phyloP scores from a whole-genome alignment of 1,284 basidiomycete genomes.

The Irpex sp. region DNA sequence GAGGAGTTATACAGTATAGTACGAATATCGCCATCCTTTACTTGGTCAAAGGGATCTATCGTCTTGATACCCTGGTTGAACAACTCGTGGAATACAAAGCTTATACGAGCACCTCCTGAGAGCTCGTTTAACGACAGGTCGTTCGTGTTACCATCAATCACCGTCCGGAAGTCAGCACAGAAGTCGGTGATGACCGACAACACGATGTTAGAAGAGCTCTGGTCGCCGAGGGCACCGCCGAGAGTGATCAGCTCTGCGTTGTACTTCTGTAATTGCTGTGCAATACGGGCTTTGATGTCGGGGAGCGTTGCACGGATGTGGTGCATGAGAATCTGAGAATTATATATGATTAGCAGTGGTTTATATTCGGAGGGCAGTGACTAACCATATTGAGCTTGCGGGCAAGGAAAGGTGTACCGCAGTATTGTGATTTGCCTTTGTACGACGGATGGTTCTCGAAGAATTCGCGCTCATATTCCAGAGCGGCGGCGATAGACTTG shows the following conservation, averaged over 20 bases:
- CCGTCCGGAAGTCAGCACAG: constrained; percentile 92
- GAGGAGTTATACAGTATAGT: constrained; percentile 97
- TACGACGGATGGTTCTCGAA: constrained; percentile 95
- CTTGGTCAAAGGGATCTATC: constrained; percentile 97
- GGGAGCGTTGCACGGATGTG: constrained; percentile 96
- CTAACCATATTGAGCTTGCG: constrained; percentile 92
- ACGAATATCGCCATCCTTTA: constrained; percentile 97
- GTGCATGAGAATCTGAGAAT: constrained; percentile 87
- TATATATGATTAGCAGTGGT: not conserved
- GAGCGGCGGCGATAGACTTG: constrained; percentile 80
- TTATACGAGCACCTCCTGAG: constrained; percentile 95
- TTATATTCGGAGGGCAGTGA: constrained; percentile 6
- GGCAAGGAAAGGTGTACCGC: constrained; percentile 96
- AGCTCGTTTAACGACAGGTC: constrained; percentile 94
- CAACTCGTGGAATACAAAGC: constrained; percentile 97
- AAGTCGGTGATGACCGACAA: constrained; percentile 97
- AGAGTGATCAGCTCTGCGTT: constrained; percentile 82
- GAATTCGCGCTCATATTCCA: constrained; percentile 89
- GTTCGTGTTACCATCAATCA: constrained; percentile 96
- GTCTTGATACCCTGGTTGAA: constrained; percentile 95
- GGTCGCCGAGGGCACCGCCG: constrained; percentile 85
- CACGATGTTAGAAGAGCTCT: constrained; percentile 85
- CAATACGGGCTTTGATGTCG: constrained; percentile 94
- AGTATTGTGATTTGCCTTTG: constrained; percentile 91
- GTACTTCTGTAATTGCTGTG: constrained; percentile 84